Conservation (phyloP, 345 rosid genomes). For the Hypericum perforatum region DNA sequence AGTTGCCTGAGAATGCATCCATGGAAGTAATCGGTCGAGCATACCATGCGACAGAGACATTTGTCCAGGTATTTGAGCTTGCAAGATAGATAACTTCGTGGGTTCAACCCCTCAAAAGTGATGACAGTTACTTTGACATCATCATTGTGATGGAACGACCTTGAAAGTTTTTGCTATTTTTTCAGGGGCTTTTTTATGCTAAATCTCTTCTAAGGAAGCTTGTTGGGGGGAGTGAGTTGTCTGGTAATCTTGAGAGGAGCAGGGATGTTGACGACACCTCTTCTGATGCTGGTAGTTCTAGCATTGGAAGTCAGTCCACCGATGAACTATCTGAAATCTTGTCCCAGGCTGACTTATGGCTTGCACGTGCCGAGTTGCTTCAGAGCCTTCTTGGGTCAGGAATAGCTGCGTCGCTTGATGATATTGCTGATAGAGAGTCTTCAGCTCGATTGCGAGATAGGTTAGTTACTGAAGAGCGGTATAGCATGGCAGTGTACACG, state of each 20-base stretch:
- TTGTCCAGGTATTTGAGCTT: conserved; percentile 59
- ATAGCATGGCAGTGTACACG: conserved; percentile 97
- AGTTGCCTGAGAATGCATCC: conserved; percentile 77
- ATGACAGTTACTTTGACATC: background rate
- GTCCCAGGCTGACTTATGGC: conserved; percentile 64
- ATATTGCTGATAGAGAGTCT: conserved; percentile 79
- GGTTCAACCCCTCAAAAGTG: conserved; percentile 4
- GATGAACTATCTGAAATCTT: conserved; percentile 73
- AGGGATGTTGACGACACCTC: conserved; percentile 79
- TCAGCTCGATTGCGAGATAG: conserved; percentile 77
- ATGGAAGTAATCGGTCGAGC: conserved; percentile 89
- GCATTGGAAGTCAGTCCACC: conserved; percentile 68
- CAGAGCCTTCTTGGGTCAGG: conserved; percentile 96
- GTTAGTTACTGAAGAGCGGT: conserved; percentile 79
- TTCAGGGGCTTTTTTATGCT: conserved; percentile 76
- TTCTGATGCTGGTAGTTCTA: conserved; percentile 86
- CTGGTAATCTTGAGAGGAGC: conserved; percentile 51
- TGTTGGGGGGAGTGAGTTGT: conserved; percentile 47
- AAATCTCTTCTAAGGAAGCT: conserved; percentile 75
- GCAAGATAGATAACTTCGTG: background rate
- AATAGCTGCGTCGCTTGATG: conserved; percentile 86
- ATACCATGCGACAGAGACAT: conserved; percentile 81
- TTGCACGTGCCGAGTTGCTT: conserved; percentile 91
- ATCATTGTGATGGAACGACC: background rate
- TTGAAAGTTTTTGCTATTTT: too few relatives aligned